phyloP scores from a whole-genome alignment of 2,329 filamentous ascomycete species.

The Exophiala xenobiotica region DNA sequence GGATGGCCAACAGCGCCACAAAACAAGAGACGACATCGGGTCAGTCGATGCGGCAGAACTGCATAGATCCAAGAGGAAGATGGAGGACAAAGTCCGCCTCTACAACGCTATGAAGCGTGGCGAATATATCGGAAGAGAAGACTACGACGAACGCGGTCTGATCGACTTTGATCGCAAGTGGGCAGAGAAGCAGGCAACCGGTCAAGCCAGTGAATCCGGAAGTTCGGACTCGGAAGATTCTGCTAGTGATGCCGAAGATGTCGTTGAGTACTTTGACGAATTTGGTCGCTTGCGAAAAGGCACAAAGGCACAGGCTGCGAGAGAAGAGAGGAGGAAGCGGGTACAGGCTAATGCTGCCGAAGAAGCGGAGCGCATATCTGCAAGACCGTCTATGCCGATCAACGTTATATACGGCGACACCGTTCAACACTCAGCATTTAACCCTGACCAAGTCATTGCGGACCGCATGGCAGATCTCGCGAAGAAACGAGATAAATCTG shows the following conservation, averaged over 20 bases:
- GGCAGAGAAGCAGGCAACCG: constrained; percentile 65
- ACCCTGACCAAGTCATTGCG: constrained; percentile 63
- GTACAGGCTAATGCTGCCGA: constrained; percentile 57
- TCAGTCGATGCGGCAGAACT: constrained; percentile 56
- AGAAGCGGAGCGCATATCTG: constrained; percentile 68
- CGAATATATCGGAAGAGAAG: constrained; percentile 60
- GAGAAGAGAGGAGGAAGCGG: constrained; percentile 57
- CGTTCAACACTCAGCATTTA: constrained; percentile 80
- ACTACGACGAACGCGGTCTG: constrained; percentile 50
- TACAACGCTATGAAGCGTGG: constrained; percentile 90
- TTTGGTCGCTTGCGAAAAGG: constrained; percentile 79
- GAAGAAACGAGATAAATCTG: constrained; percentile 71
- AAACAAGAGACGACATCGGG: constrained; percentile 60
- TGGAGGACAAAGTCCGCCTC: constrained; percentile 85
- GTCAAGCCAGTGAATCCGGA: constrained; percentile 37
- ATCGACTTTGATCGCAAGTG: constrained; percentile 97
- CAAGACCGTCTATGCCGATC: constrained; percentile 56
- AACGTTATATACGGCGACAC: constrained; percentile 81
- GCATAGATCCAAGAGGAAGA: constrained; percentile 70
- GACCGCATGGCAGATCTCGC: constrained; percentile 77
- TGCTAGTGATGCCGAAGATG: constrained; percentile 51
- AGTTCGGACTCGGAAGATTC: constrained; percentile 40
- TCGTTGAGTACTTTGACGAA: constrained; percentile 88
- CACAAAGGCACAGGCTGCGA: constrained; percentile 66
- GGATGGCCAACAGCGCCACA: constrained; percentile 62